Conservation (phyloP, 73 alveolate species). For the Halteria grandinella region DNA sequence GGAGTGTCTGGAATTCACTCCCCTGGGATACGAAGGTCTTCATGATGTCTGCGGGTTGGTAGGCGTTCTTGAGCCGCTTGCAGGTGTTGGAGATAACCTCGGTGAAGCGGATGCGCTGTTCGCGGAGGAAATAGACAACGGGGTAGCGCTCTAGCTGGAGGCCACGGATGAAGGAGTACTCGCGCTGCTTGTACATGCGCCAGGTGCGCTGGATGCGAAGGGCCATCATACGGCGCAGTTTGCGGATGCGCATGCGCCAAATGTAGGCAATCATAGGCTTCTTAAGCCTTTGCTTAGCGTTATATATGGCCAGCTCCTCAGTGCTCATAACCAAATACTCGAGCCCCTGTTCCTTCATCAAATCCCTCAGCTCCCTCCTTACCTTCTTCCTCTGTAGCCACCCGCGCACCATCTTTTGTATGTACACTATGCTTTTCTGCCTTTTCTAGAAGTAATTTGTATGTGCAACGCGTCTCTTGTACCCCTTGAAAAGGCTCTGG, state of each 20-base stretch:
- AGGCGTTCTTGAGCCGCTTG: background rate
- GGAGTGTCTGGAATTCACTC: slow-evolving; percentile 12
- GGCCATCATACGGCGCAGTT: slow-evolving; percentile 10
- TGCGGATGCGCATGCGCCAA: background rate
- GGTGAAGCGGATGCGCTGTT: slow-evolving; percentile 42
- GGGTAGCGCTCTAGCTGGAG: slow-evolving; percentile 49
- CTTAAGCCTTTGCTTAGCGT: slow-evolving; percentile 44
- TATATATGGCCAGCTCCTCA: slow-evolving; percentile 24
- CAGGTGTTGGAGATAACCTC: slow-evolving; percentile 27
- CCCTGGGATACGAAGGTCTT: slow-evolving; percentile 15
- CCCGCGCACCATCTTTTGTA: slow-evolving; percentile 67
- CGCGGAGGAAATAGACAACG: slow-evolving; percentile 45
- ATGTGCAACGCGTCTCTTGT: slow-evolving; percentile 38
- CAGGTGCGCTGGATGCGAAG: slow-evolving; percentile 30
- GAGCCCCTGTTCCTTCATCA: slow-evolving; percentile 32
- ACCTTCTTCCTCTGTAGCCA: slow-evolving; percentile 41
- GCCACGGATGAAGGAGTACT: slow-evolving; percentile 27
- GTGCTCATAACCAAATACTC: slow-evolving; percentile 54
- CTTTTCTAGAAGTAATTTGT: slow-evolving; percentile 48
- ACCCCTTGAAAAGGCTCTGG: slow-evolving; percentile 61
- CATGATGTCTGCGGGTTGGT: background rate
- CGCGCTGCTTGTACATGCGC: slow-evolving; percentile 27
- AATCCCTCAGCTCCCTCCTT: slow-evolving; percentile 49
- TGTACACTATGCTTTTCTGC: slow-evolving; percentile 53
- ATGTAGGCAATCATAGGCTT: slow-evolving; percentile 30